Base-by-base conservation (phyloP, 495 filamentous ascomycete genomes). In the Penicillium canescens region DNA sequence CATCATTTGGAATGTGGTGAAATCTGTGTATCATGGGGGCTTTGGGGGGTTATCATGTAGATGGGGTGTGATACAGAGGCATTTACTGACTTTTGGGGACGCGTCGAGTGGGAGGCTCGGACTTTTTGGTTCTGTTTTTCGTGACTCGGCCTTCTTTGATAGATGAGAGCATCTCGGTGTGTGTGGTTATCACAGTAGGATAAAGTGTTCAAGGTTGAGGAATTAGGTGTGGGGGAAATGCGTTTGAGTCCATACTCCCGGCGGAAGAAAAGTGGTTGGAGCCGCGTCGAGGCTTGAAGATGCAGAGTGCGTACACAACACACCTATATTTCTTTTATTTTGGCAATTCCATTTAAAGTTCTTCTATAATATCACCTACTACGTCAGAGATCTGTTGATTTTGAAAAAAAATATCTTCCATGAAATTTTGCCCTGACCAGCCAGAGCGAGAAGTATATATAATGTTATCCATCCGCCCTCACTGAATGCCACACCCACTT, bases 101-200 rank as follows among this genome's bases (percentile, higher is more conserved):
- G 52, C 59, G 63, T 56, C 50, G 44, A 3, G 37, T 35, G n/a
- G 60, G 23, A 8, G 42, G 39, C 20, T 45, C 31, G 12, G 47
- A 34, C 37, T 35, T 36, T 34, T 38, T 45, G 7, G 40, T 36
- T 44, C 55, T 63, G 24, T 28, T 16, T 47, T 72, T 72, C 2
- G 53, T 54, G 5, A 72, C 42, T 47, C 65, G 54, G 42, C 56
- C 63, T 8, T 63, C 62, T 55, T 67, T 57, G 35, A 57, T 56
- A 5, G 62, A 48, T 1, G 55, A 31, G 28, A 31, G 54, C 65
- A 70, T 70, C 8, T 43, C 24, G 42, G 20, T 31, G 6, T 0
- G 28, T 31, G 7, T 31, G 28, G 7, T 31, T 10, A 8, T 2
- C 2, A 7, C 28, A 31, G 2, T 2, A 10, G 8, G 28, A 9